phyloP scores from a whole-genome alignment of 192 early-diverging fungal species.

The Lobulomyces angularis region DNA sequence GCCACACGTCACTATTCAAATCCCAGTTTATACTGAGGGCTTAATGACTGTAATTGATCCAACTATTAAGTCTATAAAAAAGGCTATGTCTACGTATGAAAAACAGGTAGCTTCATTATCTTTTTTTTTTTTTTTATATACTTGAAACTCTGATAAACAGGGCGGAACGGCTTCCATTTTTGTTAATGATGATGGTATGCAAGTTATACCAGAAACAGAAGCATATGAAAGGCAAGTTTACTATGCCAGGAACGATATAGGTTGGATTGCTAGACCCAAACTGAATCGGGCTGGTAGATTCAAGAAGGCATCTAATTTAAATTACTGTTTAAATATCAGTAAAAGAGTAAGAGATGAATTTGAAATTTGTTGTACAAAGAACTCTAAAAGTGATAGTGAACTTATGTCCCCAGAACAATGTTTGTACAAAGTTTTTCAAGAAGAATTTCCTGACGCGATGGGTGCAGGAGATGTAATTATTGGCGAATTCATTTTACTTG shows the following conservation, averaged over 20 bases:
- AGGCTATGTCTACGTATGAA: conserved; percentile 9
- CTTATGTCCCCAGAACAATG: conserved; percentile 6
- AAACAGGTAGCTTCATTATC: too few species aligned
- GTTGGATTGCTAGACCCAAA: conserved; percentile 10
- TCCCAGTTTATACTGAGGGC: conserved; percentile 13
- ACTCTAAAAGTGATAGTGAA: too few species aligned
- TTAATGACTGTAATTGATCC: conserved; percentile 10
- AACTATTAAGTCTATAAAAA: conserved; percentile 12
- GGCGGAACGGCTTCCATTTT: conserved; percentile 11
- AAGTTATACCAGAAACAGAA: conserved; percentile 6
- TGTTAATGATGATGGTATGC: conserved; percentile 14
- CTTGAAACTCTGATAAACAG: too few species aligned
- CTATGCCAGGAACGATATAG: conserved; percentile 6
- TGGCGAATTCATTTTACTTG: conserved; percentile 10
- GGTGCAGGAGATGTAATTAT: conserved; percentile 9
- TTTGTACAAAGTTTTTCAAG: conserved; percentile 5
- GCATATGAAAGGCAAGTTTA: conserved; percentile 7
- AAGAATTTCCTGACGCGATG: conserved; percentile 12
- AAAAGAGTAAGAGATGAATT: too few species aligned
- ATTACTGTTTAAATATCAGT: conserved; percentile 6
- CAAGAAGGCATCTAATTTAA: conserved; percentile 15
- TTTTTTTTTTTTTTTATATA: too few species aligned
- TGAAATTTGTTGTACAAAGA: too few species aligned
- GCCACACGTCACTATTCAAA: conserved; percentile 14
- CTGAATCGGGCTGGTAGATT: conserved; percentile 15